Evolutionary conservation across 768 basidiomycete genomes (phyloP), one percentile per base, ranked within the genome.

Genomic region (Cyathus striatus): DNA sequence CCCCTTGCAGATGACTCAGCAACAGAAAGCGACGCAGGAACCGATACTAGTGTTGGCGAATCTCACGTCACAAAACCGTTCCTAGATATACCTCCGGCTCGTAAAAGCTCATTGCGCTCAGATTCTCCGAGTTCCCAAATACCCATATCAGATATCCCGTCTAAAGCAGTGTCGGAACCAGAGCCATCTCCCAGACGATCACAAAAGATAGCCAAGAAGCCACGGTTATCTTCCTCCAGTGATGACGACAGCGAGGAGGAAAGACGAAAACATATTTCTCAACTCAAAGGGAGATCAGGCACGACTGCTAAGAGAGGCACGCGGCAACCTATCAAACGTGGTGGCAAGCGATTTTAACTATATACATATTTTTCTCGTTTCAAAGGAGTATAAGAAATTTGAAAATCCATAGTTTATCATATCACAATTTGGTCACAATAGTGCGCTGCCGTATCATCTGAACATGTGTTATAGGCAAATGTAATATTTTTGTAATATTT

Each of bases 251-350:
- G 80, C 53, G 81, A 80, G 49, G 68, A 63, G 17, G 78, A 74
- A 26, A 68, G 68, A 24, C 75, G 66, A 57, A 68, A 59, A 40
- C 61, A 61, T 23, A 58, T 68, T 18, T 61, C 69, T 38, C 66
- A 63, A 50, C 58, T 68, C 41, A 76, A 63, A 47, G 61, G 60
- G 45, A 70, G 69, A 34, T 49, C 55, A 38, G 55, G 46, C n/a
- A n/a, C n/a, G 9, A 52, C 52, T 22, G 49, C 48, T 18, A 68
- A 69, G 47, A 68, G 79, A 42, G 80, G 80, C 30, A 70, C 79
- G 34, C 75, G 79, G 52, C 86, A 90, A 51, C 87, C 87, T 4
- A 68, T 89, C 48, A 88, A 81, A 62, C 76, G 86, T 50, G 83
- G 83, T 25, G 84, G 81, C 23, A 85, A 78, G 58, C 75, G 82